Conservation (phyloP, 177 flowering plant genomes). For the Vitis hybrid region DNA sequence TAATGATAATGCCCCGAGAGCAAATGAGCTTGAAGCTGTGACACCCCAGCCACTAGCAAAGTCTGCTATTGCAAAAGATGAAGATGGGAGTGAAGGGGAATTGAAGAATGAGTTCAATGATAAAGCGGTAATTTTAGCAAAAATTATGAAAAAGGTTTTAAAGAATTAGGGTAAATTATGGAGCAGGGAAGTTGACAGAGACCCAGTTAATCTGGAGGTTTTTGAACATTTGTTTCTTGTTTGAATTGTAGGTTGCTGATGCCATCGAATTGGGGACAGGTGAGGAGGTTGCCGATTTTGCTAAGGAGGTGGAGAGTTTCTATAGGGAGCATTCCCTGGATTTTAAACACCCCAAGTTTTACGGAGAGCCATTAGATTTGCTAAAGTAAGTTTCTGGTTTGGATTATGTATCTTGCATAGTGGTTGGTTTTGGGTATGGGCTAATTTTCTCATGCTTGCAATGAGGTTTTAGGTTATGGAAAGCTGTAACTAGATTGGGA, state of each 20-base stretch:
- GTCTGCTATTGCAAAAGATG: constrained; percentile 5
- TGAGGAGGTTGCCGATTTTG: constrained; percentile 32
- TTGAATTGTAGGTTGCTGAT: constrained; percentile 27
- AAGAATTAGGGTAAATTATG: neutral
- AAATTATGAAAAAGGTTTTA: neutral
- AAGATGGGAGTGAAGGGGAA: constrained; percentile 8
- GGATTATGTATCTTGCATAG: neutral
- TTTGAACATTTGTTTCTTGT: neutral
- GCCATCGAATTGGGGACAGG: constrained; percentile 30
- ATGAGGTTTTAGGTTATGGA: constrained; percentile 53
- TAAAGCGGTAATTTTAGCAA: constrained; percentile 13
- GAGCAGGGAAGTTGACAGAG: neutral
- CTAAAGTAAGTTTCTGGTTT: constrained; percentile 30
- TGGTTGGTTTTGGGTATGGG: neutral
- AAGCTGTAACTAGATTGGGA: constrained; percentile 74
- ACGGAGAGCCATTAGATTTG: constrained; percentile 39
- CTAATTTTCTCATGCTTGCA: constrained; percentile 5
- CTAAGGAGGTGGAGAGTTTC: constrained; percentile 33
- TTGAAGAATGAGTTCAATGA: constrained; percentile 16
- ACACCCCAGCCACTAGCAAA: constrained; percentile 11
- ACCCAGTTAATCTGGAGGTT: neutral
- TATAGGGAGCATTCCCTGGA: constrained; percentile 32
- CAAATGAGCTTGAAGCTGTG: constrained; percentile 11
- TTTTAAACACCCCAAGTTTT: constrained; percentile 49
- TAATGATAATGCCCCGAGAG: constrained; percentile 2